Base-by-base conservation (phyloP, 192 early-diverging fungal genomes). In the Coemansia javaensis region DNA sequence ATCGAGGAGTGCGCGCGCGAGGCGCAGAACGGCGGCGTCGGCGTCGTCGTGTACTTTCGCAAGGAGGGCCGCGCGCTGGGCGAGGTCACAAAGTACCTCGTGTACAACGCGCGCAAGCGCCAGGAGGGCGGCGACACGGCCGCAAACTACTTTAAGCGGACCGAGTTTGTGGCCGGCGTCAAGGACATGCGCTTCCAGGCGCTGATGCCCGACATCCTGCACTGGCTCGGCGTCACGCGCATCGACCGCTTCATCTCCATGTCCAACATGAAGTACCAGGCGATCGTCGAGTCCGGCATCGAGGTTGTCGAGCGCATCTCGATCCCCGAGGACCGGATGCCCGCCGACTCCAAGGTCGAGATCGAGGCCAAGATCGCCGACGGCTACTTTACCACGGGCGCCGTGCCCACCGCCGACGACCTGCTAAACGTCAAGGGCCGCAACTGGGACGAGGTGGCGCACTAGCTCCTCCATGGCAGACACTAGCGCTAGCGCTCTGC, bases 181-280 rank as follows among this genome's bases (percentile, higher is more conserved):
- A 91, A 94, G 77, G 93, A 97, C 55, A 90, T 92, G 87, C 83
- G 93, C 2, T 97, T 93, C 86, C 93, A 97, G 50, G 91, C 93
- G 0, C 77, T 93, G 41, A 97, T 94, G 93, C 93, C 91, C 12
- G 93, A 97, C 58, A 90, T 91, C 5, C 75, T 97, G 64, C 93
- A 96, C 63, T 96, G 93, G 93, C 75, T 96, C 14, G 93, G 93
- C 18, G 88, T 96, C 47, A 79, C 81, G 47, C 90, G 90, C 61
- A 96, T 96, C 66, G 93, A 96, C 59, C 79, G 88, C 27, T 87
- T 96, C 75, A 96, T 91, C 64, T 82, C 80, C 3, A 85, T 85
- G 84, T 85, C 84, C 17, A 85, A 85, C 56, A 85, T 85, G 84
- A 97, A 97, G 82, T 87, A 97, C 65, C 86, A 97, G 53, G 93